Conservation (phyloP, 1,284 basidiomycete genomes). For the Cutaneotrichosporon sp. region DNA sequence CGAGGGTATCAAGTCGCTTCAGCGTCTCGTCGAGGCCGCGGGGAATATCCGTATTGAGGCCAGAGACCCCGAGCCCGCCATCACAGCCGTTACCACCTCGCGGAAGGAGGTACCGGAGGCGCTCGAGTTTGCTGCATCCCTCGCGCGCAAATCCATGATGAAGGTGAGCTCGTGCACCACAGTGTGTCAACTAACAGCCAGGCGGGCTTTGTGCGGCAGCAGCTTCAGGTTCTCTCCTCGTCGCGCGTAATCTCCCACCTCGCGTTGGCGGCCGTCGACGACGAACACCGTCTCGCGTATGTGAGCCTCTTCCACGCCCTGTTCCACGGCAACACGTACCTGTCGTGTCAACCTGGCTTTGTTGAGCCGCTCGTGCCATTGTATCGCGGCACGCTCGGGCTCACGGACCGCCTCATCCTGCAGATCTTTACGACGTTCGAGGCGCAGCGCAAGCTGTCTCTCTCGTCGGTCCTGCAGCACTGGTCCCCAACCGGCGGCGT, state of each 20-base stretch:
- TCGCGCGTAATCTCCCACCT: conserved; percentile 28
- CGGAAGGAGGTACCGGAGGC: conserved; percentile 52
- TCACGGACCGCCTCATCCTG: conserved; percentile 62
- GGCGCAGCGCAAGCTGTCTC: conserved; percentile 60
- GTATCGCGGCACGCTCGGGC: conserved; percentile 66
- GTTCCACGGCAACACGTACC: conserved; percentile 67
- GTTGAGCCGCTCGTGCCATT: conserved; percentile 66
- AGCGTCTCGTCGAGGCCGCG: conserved; percentile 1
- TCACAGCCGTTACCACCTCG: conserved; percentile 62
- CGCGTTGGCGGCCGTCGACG: conserved; percentile 56
- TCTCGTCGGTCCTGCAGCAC: conserved; percentile 56
- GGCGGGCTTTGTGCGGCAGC: conserved; percentile 39
- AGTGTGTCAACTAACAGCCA: not conserved
- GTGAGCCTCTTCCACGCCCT: conserved; percentile 58
- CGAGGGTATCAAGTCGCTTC: conserved; percentile 5
- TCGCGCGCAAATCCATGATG: conserved; percentile 48
- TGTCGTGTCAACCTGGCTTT: conserved; percentile 75
- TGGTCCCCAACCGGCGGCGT: conserved; percentile 57
- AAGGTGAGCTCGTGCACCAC: conserved; percentile 47
- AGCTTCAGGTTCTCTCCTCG: conserved; percentile 51
- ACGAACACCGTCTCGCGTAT: conserved; percentile 56
- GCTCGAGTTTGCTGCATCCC: conserved; percentile 53
- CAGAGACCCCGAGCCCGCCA: conserved; percentile 65
- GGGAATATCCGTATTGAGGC: conserved; percentile 33
- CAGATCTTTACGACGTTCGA: conserved; percentile 76